Conservation (phyloP, 2,329 filamentous ascomycete genomes). For the Blastomyces silverae region DNA sequence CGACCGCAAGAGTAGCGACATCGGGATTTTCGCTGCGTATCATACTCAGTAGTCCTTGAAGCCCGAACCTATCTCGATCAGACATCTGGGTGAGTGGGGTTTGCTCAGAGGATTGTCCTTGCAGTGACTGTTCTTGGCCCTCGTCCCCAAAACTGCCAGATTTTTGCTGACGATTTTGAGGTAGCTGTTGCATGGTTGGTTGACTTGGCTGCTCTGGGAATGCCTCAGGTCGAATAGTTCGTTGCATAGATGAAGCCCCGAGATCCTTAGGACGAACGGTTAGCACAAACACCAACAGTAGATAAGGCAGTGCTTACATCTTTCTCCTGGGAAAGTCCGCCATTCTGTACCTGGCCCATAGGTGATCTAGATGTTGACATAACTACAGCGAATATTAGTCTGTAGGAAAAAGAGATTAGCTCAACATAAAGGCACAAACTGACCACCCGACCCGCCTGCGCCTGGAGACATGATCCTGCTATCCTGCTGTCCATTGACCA, state of each 20-base stretch:
- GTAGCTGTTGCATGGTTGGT: constrained; percentile 23
- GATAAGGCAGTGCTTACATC: constrained; percentile 26
- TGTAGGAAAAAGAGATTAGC: constrained; percentile 14
- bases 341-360: constrained; percentile 39
- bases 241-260: constrained; percentile 29
- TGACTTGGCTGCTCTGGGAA: constrained; percentile 32
- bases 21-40: constrained; percentile 50
- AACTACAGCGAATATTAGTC: constrained; percentile 25
- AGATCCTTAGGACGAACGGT: constrained; percentile 31
- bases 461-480: constrained; percentile 35
- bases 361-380: constrained; percentile 39
- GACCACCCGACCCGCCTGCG: constrained; percentile 30
- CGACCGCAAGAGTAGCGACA: constrained; percentile 50
- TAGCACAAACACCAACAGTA: constrained; percentile 15
- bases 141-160: constrained; percentile 20
- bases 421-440: constrained; percentile 14
- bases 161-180: constrained; percentile 34
- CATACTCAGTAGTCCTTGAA: constrained; percentile 54
- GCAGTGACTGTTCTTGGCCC: constrained; percentile 30
- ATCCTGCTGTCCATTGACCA: constrained; percentile 36
- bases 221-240: constrained; percentile 25
- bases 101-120: constrained; percentile 32
- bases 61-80: constrained; percentile 53
- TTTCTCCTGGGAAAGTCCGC: constrained; percentile 40
- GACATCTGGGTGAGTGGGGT: constrained; percentile 51